phyloP scores from a whole-genome alignment of 768 basidiomycete genomes.

The Pholiota conissans region DNA sequence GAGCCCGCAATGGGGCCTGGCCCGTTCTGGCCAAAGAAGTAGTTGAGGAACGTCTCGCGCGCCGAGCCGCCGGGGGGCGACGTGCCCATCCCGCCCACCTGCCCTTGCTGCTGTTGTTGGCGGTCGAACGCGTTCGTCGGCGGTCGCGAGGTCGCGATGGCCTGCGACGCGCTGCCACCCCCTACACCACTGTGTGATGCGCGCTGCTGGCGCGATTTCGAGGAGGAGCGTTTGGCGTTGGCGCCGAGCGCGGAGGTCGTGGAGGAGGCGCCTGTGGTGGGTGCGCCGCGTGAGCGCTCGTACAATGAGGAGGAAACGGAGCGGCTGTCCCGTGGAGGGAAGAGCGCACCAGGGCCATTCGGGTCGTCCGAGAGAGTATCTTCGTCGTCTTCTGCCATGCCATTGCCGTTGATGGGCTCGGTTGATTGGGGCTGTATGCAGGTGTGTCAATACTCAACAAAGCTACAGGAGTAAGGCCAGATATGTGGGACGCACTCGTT shows the following conservation, averaged over 20 bases:
- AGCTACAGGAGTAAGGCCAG: background rate
- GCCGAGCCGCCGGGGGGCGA: constrained; percentile 54
- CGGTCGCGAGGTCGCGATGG: constrained; percentile 23
- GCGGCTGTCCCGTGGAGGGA: constrained; percentile 55
- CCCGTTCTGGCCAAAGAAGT: constrained; percentile 94
- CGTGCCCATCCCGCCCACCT: constrained; percentile 20
- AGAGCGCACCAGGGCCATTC: constrained; percentile 51
- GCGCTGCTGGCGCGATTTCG: constrained; percentile 29
- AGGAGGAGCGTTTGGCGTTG: constrained; percentile 34
- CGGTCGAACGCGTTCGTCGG: constrained; percentile 34
- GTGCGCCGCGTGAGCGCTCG: constrained; percentile 58
- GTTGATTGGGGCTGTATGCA: constrained; percentile 57
- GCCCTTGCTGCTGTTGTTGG: constrained; percentile 1
- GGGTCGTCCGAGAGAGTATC: constrained; percentile 63
- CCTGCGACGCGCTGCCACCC: constrained; percentile 1
- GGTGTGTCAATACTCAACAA: constrained; percentile 15
- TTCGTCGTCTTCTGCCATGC: constrained; percentile 52
- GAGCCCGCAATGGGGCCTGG: constrained; percentile 69
- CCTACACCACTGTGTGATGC: constrained; percentile 17
- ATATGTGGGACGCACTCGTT: constrained; percentile 47
- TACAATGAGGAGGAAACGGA: constrained; percentile 78
- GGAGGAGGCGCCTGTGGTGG: constrained; percentile 34
- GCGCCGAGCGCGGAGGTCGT: constrained; percentile 25
- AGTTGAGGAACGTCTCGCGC: constrained; percentile 92
- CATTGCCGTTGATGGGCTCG: constrained; percentile 60